A percentile compares a stretch with the other conserved stretches of the same genome.
phyloP scores from a whole-genome alignment of 345 rosid genomes.

The Eucalyptus grandis region DNA sequence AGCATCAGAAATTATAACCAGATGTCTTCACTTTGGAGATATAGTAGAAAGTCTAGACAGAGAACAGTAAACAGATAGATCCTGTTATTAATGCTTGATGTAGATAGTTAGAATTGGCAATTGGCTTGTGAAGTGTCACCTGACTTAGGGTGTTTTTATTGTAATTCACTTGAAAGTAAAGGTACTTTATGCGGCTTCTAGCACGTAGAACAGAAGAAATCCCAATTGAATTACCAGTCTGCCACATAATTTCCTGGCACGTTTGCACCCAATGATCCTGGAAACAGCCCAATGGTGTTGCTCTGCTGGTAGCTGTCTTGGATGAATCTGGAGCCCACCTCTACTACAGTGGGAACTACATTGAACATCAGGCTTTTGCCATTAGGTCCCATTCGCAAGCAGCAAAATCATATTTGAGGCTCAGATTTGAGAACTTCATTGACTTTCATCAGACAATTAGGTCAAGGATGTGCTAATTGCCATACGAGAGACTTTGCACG shows the following conservation, averaged over 20 bases:
- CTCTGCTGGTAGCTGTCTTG: conserved; percentile 75
- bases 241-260: conserved; percentile 13
- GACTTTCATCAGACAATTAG: conserved; percentile 57
- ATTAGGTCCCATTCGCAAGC: conserved; percentile 95
- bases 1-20: background rate
- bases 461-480: conserved; percentile 82
- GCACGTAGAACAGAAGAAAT: background rate
- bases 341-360: conserved; percentile 91
- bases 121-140: background rate
- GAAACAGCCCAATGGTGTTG: conserved; percentile 95
- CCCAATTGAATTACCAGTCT: background rate
- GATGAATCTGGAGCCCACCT: conserved; percentile 93
- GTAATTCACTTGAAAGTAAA: background rate
- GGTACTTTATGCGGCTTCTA: background rate
- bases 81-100: background rate
- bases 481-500: conserved; percentile 84
- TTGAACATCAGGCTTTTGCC: conserved; percentile 92
- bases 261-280: conserved; percentile 94
- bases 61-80: background rate
- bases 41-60: background rate
- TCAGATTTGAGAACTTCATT: conserved; percentile 51
- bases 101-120: background rate
- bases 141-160: background rate
- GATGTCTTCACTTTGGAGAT: background rate
- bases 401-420: conserved; percentile 88